phyloP scores from a whole-genome alignment of 2,329 filamentous ascomycete species.

The Aspergillus sp. region DNA sequence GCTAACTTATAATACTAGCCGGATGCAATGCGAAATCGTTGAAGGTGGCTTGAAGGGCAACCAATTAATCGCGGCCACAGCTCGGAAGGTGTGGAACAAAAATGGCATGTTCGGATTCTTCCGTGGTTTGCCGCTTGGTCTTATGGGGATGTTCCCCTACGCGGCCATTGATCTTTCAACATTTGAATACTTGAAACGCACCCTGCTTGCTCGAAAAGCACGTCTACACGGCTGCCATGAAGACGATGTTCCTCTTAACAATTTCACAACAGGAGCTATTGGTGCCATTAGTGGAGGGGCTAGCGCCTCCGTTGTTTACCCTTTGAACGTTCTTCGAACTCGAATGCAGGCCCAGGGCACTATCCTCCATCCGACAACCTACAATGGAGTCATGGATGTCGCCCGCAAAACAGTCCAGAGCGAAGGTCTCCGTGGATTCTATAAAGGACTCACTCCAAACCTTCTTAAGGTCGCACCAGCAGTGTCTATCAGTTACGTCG shows the following conservation, averaged over 20 bases:
- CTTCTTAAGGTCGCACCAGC: conserved; percentile 94
- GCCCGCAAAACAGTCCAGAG: conserved; percentile 76
- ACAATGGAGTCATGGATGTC: conserved; percentile 88
- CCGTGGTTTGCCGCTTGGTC: conserved; percentile 87
- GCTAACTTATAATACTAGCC: conserved; percentile 44
- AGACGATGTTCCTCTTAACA: conserved; percentile 77
- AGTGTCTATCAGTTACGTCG: conserved; percentile 90
- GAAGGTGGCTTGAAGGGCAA: conserved; percentile 81
- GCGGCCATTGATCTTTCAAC: conserved; percentile 94
- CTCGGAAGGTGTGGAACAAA: conserved; percentile 78
- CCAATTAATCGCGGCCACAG: conserved; percentile 76
- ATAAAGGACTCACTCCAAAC: conserved; percentile 94
- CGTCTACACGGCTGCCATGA: conserved; percentile 70
- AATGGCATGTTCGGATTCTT: conserved; percentile 78
- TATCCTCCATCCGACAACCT: conserved; percentile 83
- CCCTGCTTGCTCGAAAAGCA: conserved; percentile 69
- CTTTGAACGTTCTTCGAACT: conserved; percentile 88
- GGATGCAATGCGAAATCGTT: conserved; percentile 93
- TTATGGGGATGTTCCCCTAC: conserved; percentile 97
- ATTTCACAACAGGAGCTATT: conserved; percentile 81
- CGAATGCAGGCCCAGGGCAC: conserved; percentile 93
- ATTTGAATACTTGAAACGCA: conserved; percentile 86
- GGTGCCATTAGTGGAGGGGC: conserved; percentile 89
- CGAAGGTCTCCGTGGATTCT: conserved; percentile 83
- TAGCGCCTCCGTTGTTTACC: conserved; percentile 91